These are phyloP conservation scores for Cercospora citrullina DNA, from an alignment of 2,329 filamentous ascomycete genomes.

Conservation along the genomic window DNA sequence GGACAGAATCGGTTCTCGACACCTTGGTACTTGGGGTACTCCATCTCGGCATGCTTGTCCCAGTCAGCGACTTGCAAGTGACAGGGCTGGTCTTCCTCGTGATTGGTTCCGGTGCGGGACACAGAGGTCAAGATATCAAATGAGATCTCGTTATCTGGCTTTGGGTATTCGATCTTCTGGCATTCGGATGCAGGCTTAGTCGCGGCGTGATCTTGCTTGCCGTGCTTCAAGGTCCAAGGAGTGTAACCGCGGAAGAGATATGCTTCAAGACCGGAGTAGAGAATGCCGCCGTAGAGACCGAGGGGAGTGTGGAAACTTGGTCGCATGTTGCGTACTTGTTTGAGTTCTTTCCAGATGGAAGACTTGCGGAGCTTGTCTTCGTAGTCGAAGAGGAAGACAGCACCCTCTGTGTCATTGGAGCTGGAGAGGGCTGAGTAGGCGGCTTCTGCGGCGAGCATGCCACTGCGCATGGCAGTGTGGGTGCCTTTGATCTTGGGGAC, in stretches of 20 bases:
- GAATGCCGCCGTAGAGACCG: constrained; percentile 82
- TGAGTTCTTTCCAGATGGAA: constrained; percentile 89
- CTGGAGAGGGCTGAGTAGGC: constrained; percentile 71
- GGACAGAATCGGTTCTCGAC: constrained; percentile 96
- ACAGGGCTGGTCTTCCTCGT: constrained; percentile 97
- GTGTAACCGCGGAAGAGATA: constrained; percentile 80
- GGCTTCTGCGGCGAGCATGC: constrained; percentile 93
- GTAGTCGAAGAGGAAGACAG: constrained; percentile 92
- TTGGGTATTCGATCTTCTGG: constrained; percentile 91
- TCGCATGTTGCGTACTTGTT: constrained; percentile 94
- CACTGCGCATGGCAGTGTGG: constrained; percentile 95
- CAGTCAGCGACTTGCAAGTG: constrained; percentile 94
- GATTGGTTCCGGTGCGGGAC: constrained; percentile 92
- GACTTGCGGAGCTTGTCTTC: constrained; percentile 84
- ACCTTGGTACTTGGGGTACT: constrained; percentile 86
- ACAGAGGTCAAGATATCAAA: constrained; percentile 97
- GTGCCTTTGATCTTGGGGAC: constrained; percentile 98
- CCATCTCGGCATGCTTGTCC: constrained; percentile 81
- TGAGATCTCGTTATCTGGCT: constrained; percentile 90
- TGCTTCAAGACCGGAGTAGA: constrained; percentile 92
- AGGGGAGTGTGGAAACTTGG: constrained; percentile 89
- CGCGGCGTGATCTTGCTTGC: constrained; percentile 70
- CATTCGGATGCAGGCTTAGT: constrained; percentile 79
- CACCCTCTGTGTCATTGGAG: constrained; percentile 57
- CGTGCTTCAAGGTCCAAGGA: constrained; percentile 92